Evolutionary conservation across 2,329 filamentous ascomycete species (phyloP), one percentile per base, ranked within the genome.

Genomic region (Parascedosporium putredinis): DNA sequence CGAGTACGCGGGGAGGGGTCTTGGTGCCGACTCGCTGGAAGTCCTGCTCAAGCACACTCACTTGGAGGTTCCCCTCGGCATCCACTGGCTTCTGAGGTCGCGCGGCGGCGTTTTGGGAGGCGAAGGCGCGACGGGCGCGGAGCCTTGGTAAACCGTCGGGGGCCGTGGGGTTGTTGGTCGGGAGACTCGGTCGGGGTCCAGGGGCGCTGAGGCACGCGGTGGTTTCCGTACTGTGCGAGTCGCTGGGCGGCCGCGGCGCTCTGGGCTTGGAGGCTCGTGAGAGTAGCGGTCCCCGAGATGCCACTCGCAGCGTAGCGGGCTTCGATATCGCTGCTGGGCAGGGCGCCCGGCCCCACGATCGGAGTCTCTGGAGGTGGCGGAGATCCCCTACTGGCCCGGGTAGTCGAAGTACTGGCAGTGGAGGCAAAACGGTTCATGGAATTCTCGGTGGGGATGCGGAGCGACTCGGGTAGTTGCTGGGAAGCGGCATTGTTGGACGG

Each of bases 131-230:
- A 90, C 81, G 53, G 86, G 82, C 55, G 83, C 84, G 48, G 80
- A 78, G 5, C 93, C 93, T 67, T 96, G 91, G 58, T 96, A 97
- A 1, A 95, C 85, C 0, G 86, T 89, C 1, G 91, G 89, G 25
- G 89, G 89, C 90, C 90, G 68, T 95, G 88, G 4, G 88, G 88
- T 48, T 89, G 84, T 54, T 83, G 84, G 27, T 88, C 89, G 1
- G 90, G 89, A 51, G 83, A 77, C 64, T 98, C 93, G 3, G 93
- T 97, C 1, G 93, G 93, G 8, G 91, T 97, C 93, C 91, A 97
- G 25, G 90, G 90, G 45, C 91, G 78, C 34, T 48, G 50, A 16
- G 45, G 49, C 25, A 64, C 64, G n/a, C 57, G 54, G 40, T 67
- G 64, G 47, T 63, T 63, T 20, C 75, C 78, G 63, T 95, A 96